Percentiles rank a stretch among this genome's conserved stretches.
Conservation (phyloP, 805 yeast genomes). For the Kockiozyma suomiensis region DNA sequence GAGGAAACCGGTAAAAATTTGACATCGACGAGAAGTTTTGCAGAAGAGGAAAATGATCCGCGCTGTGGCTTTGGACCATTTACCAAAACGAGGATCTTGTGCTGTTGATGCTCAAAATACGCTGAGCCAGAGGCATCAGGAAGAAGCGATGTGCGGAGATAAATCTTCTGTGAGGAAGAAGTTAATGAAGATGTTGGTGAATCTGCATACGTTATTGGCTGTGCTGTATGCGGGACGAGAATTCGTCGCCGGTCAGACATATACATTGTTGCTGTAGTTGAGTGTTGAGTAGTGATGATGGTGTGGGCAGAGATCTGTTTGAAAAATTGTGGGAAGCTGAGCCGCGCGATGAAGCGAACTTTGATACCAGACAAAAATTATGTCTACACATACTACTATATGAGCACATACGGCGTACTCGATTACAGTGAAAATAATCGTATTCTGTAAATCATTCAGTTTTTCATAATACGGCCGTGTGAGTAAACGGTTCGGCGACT, state of each 20-base stretch:
- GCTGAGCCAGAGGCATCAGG: slow-evolving; percentile 82
- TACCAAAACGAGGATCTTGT: slow-evolving; percentile 65
- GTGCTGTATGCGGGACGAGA: slow-evolving; percentile 31
- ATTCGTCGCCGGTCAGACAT: slow-evolving; percentile 36
- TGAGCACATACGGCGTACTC: no score
- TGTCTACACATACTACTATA: not conserved
- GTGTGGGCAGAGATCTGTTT: not conserved
- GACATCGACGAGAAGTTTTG: slow-evolving; percentile 64
- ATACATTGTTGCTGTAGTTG: slow-evolving; percentile 1
- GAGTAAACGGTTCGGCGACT: no score
- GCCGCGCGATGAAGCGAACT: not conserved
- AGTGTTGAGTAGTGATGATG: not conserved
- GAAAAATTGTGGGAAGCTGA: not conserved
- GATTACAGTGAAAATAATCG: no score
- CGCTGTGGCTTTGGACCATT: slow-evolving; percentile 89
- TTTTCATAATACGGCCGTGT: no score
- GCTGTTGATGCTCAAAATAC: slow-evolving; percentile 67
- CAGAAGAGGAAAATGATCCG: slow-evolving; percentile 69
- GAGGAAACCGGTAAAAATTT: slow-evolving; percentile 57
- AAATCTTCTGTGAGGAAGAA: slow-evolving; percentile 38
- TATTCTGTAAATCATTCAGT: no score
- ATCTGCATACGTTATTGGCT: slow-evolving; percentile 18
- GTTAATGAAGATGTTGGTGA: not conserved
- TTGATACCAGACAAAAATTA: not conserved
- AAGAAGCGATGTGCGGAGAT: slow-evolving; percentile 64